These are phyloP conservation scores for Tetraselmis chui DNA, from an alignment of 139 green algal species.

Conservation along the genomic window DNA sequence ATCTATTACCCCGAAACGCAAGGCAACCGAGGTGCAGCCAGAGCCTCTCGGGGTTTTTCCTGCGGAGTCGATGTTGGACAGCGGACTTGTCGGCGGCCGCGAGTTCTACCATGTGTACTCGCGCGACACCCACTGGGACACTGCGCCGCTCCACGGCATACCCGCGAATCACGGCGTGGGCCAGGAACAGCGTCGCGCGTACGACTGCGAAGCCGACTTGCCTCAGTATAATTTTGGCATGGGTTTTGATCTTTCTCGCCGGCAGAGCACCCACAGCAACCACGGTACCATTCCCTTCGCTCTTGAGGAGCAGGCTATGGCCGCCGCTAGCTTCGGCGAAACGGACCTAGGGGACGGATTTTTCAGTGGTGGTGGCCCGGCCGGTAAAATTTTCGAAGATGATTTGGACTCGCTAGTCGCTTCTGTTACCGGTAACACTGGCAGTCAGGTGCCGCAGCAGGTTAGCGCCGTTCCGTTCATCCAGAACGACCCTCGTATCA, in stretches of 20 bases:
- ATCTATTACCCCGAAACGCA: not conserved
- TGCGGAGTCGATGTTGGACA: not conserved
- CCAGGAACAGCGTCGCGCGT: not conserved
- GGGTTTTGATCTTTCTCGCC: not conserved
- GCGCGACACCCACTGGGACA: not conserved
- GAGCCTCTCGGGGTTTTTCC: not conserved
- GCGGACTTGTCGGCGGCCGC: not conserved
- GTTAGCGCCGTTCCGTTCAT: not conserved
- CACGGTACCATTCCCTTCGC: not conserved
- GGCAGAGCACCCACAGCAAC: not conserved
- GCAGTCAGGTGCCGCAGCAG: not conserved
- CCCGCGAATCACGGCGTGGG: not conserved
- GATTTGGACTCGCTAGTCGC: not conserved
- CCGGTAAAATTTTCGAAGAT: not conserved
- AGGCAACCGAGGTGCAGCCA: not conserved
- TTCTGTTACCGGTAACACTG: not conserved
- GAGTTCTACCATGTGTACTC: not conserved
- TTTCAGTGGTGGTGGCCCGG: no score
- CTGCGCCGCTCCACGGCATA: not conserved
- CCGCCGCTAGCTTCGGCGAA: not conserved
- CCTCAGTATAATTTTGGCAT: not conserved
- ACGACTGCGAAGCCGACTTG: not conserved
- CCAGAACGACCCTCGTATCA: not conserved
- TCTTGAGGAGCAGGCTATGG: not conserved
- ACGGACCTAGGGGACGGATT: not conserved